phyloP scores from a whole-genome alignment of 192 early-diverging fungal genomes.

The Coemansia sp. region DNA sequence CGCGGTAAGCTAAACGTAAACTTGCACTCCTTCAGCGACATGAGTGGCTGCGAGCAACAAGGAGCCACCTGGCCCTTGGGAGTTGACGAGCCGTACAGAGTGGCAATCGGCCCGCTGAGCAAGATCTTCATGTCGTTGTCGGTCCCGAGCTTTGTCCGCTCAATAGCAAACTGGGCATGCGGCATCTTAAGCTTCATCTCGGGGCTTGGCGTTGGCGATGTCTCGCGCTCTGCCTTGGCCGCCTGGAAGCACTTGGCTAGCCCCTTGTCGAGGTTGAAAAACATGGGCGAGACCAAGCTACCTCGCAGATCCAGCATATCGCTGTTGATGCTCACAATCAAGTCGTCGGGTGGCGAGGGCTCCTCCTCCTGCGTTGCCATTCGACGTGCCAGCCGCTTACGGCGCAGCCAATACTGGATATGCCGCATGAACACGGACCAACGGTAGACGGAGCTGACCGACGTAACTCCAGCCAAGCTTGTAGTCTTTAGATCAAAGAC shows the following conservation, averaged over 20 bases:
- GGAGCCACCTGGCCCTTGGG: slow-evolving; percentile 24
- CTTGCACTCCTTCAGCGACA: slow-evolving; percentile 35
- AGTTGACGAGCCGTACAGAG: slow-evolving; percentile 42
- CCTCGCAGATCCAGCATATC: slow-evolving; percentile 39
- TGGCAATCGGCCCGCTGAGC: slow-evolving; percentile 32
- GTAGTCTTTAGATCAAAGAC: slow-evolving; percentile 31
- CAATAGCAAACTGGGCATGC: slow-evolving; percentile 18
- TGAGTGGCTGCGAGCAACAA: slow-evolving; percentile 28
- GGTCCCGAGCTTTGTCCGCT: slow-evolving; percentile 22
- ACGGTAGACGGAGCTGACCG: slow-evolving; percentile 45
- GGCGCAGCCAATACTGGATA: slow-evolving; percentile 46
- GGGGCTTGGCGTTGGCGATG: slow-evolving; percentile 11
- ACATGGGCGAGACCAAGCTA: slow-evolving; percentile 36
- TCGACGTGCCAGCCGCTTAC: slow-evolving; percentile 37
- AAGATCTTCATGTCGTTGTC: slow-evolving; percentile 26
- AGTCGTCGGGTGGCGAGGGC: slow-evolving; percentile 32
- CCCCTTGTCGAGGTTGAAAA: slow-evolving; percentile 30
- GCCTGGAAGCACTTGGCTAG: slow-evolving; percentile 14
- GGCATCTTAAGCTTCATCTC: slow-evolving; percentile 45
- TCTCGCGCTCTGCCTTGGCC: background rate
- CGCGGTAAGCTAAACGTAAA: slow-evolving; percentile 26
- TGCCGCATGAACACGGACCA: slow-evolving; percentile 54
- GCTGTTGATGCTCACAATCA: slow-evolving; percentile 37
- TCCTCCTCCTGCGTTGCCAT: slow-evolving; percentile 30
- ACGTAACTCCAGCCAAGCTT: slow-evolving; percentile 20